Conservation (phyloP, 768 basidiomycete genomes). For the Boletus vermiculosoides region DNA sequence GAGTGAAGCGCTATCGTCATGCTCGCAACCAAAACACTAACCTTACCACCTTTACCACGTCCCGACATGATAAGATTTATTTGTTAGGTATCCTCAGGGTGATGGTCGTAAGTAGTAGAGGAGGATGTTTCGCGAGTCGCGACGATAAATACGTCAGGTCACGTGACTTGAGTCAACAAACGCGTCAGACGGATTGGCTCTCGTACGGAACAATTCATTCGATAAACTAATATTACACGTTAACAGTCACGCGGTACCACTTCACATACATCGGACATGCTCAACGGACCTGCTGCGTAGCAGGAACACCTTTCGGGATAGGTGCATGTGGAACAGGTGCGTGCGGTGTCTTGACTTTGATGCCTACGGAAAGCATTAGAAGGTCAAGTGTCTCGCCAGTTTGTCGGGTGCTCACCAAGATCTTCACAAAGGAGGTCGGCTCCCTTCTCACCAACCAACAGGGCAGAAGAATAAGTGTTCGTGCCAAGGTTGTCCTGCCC, state of each 20-base stretch:
- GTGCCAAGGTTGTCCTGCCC: slow-evolving; percentile 67
- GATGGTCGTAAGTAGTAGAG: slow-evolving; percentile 1
- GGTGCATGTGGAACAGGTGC: slow-evolving; percentile 71
- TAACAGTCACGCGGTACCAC: neutral
- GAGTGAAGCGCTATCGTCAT: neutral
- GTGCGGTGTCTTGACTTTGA: slow-evolving; percentile 61
- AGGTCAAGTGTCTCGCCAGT: neutral
- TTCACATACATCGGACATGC: neutral
- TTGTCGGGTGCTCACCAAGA: slow-evolving; percentile 44
- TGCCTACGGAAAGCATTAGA: slow-evolving; percentile 38
- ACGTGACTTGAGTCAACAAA: slow-evolving; percentile 8
- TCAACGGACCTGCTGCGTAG: slow-evolving; percentile 40
- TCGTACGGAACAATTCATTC: no score
- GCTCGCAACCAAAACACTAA: neutral
- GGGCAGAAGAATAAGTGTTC: slow-evolving; percentile 70
- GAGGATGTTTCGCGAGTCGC: neutral
- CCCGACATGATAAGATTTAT: slow-evolving; percentile 60
- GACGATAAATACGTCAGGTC: neutral
- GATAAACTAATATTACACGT: neutral
- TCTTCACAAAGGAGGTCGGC: slow-evolving; percentile 61
- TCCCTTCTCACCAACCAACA: slow-evolving; percentile 70
- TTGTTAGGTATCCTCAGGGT: neutral
- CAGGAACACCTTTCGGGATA: slow-evolving; percentile 48
- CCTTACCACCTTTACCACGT: slow-evolving; percentile 84
- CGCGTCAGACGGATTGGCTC: neutral